Evolutionary conservation across 495 filamentous ascomycete genomes (phyloP).

Genomic region (Endocarpon pusillum): DNA sequence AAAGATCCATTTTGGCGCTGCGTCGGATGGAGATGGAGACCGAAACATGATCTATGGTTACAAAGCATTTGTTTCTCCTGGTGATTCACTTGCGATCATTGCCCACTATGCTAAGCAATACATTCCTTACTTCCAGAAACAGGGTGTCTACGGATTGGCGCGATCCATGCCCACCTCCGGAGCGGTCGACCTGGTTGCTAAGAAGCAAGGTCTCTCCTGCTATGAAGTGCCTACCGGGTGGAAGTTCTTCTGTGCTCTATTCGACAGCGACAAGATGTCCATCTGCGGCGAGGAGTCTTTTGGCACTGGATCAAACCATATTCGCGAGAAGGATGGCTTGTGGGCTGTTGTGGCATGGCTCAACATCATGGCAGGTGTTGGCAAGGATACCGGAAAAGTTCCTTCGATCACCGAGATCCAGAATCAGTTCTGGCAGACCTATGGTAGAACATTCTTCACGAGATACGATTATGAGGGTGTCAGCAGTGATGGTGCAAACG

Average conservation of each 20-base stretch:
- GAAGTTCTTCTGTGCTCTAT: slow-evolving; percentile 99
- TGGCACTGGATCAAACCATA: slow-evolving; percentile 97
- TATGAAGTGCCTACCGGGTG: slow-evolving; percentile 98
- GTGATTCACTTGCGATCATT: slow-evolving; percentile 93
- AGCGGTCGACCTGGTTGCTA: slow-evolving; percentile 85
- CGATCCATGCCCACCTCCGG: slow-evolving; percentile 95
- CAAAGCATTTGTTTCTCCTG: slow-evolving; percentile 88
- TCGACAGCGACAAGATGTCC: slow-evolving; percentile 92
- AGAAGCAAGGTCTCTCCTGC: slow-evolving; percentile 76
- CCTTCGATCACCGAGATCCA: slow-evolving; percentile 92
- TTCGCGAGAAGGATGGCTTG: slow-evolving; percentile 94
- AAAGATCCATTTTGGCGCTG: slow-evolving; percentile 85
- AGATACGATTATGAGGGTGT: slow-evolving; percentile 97
- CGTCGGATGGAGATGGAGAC: slow-evolving; percentile 92
- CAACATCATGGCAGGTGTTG: slow-evolving; percentile 93
- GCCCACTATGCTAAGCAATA: slow-evolving; percentile 77
- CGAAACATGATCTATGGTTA: slow-evolving; percentile 99
- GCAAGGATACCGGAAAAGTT: slow-evolving; percentile 46
- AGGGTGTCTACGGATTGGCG: slow-evolving; percentile 87
- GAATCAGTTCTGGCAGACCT: slow-evolving; percentile 90
- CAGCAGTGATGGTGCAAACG: slow-evolving; percentile 74
- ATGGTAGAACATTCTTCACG: slow-evolving; percentile 97
- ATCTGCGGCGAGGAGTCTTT: slow-evolving; percentile 98
- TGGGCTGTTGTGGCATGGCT: slow-evolving; percentile 97
- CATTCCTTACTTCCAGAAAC: slow-evolving; percentile 94